phyloP scores from a whole-genome alignment of 1,139 yeast genomes.

The Magnusiomyces paraingens region DNA sequence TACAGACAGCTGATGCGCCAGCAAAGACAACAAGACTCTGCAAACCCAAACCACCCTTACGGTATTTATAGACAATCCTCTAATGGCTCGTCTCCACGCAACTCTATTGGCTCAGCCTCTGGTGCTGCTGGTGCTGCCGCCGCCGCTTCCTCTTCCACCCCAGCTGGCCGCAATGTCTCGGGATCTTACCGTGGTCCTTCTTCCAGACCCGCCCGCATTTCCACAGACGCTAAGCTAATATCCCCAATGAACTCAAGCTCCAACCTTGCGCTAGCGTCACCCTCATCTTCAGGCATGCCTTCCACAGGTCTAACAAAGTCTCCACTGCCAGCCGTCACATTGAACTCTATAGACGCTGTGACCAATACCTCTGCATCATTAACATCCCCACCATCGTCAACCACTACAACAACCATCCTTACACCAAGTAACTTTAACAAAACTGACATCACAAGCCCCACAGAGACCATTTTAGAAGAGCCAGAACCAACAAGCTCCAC shows the following conservation, averaged over 20 bases:
- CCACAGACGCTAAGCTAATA: conserved; percentile 4
- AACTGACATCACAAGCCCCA: background rate
- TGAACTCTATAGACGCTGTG: too few species aligned
- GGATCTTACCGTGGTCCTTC: conserved; percentile 8
- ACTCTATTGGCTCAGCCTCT: conserved; percentile 1
- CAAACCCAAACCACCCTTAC: conserved; percentile 5
- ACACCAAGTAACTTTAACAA: background rate
- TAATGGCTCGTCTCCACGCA: conserved; percentile 8
- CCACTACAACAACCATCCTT: background rate
- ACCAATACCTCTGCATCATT: background rate
- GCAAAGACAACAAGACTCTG: background rate
- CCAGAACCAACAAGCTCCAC: conserved; percentile 2
- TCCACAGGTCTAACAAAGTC: conserved; percentile 10
- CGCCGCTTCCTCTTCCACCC: too few species aligned
- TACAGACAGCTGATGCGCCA: conserved; percentile 17
- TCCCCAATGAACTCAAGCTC: conserved; percentile 13
- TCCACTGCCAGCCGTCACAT: background rate
- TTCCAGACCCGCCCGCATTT: background rate
- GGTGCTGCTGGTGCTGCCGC: too few species aligned
- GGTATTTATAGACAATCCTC: conserved; percentile 1
- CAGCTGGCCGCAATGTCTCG: conserved; percentile 15
- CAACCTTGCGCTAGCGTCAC: background rate
- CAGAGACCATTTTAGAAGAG: conserved; percentile 1
- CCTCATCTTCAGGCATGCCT: conserved; percentile 8
- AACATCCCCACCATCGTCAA: background rate